Evolutionary conservation across 2,329 filamentous ascomycete species (phyloP), one percentile per base, ranked within the genome.

Genomic region (Chaetomium olivaceum): DNA sequence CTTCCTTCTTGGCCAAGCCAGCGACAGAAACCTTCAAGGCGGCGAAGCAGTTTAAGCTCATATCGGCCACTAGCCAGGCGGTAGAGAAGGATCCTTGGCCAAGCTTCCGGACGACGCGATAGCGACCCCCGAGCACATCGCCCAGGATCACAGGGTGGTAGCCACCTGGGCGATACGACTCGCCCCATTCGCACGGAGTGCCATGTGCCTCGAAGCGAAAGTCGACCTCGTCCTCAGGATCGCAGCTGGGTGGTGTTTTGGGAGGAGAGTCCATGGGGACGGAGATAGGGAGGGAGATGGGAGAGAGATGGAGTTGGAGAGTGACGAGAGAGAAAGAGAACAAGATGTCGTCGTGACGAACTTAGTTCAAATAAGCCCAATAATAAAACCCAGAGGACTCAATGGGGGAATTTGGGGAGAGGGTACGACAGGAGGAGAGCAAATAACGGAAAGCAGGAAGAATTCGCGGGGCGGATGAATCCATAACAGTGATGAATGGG

Each of bases 21-120:
- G 58, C 48, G 46, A 52, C 46, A 29, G 46, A 14, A 21, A 61
- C 23, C 31, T 61, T 61, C 29, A 61, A 21, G 31, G 58, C 31
- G n/a, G 39, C 31, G 46, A 61, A 61, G 58, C 29, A 52, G 29
- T 61, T 39, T 2, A 46, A 51, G 29, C 9, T 8, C 27, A 52
- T 19, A n/a, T 61, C 58, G 29, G 25, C 58, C 8, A 11, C 46
- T 11, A 61, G 58, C 46, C 58, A 61, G 16, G 16, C 46, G 27
- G 58, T 61, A 19, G 58, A 61, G 31, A 52, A 61, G 58, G 27
- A 27, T 29, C 58, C 58, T 14, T 61, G 36, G 36, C 58, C 58
- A 4, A 61, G 58, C 33, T 61, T 61, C 43, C 58, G 58, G 36
- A 52, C 51, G 58, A 61, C 51, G 48, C 58, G 58, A n/a, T 52